These are phyloP conservation scores for Nannizziopsis barbatae DNA, from an alignment of 2,329 filamentous ascomycete genomes.

Conservation along the genomic window DNA sequence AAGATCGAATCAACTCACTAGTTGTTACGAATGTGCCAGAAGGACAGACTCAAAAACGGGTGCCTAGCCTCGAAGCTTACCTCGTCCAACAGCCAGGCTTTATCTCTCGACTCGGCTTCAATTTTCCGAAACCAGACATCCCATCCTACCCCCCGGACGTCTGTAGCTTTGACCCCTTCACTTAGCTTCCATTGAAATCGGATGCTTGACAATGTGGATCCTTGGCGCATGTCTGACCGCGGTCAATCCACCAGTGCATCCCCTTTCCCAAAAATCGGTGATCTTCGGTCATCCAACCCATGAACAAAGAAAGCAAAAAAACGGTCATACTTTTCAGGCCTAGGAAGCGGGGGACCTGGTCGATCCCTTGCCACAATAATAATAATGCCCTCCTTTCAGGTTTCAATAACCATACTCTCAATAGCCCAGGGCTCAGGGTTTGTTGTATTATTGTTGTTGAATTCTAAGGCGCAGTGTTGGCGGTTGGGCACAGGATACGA, in stretches of 20 bases:
- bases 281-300: constrained; percentile 6
- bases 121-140: constrained; percentile 5
- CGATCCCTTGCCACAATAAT: background rate
- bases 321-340: background rate
- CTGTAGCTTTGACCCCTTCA: constrained; percentile 10
- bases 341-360: constrained; percentile 6
- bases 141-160: background rate
- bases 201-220: background rate
- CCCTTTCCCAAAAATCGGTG: background rate
- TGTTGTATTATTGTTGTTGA: too few species aligned
- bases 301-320: constrained; percentile 8
- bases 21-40: too few species aligned
- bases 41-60: too few species aligned
- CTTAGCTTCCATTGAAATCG: constrained; percentile 6
- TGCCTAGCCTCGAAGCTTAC: background rate
- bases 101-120: background rate
- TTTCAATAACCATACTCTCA: background rate
- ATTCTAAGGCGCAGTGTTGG: too few species aligned
- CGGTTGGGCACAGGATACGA: too few species aligned
- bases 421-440: background rate
- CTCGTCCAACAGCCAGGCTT: background rate
- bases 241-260: background rate
- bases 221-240: constrained; percentile 1
- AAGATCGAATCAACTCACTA: too few species aligned
- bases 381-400: background rate